Conservation (phyloP, 371 early-diverging fungal species). For the Phascolomyces articulosus region DNA sequence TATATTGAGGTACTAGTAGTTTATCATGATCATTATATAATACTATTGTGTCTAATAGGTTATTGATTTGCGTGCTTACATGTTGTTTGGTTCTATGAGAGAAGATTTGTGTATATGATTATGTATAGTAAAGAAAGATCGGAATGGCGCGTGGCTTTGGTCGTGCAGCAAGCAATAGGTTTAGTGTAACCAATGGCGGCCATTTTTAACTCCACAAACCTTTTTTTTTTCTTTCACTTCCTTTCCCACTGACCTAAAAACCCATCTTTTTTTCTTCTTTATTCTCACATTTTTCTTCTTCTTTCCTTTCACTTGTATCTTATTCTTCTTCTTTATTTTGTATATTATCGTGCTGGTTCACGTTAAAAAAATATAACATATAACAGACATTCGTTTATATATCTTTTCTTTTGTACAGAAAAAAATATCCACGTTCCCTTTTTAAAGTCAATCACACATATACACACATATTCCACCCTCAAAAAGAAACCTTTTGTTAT, state of each 20-base stretch:
- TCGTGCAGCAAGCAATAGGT: conserved; percentile 1
- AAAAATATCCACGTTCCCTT: too few species aligned
- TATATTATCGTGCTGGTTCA: conserved; percentile 8
- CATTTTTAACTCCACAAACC: background rate
- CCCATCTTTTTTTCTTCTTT: background rate
- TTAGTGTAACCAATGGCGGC: background rate
- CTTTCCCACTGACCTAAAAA: background rate
- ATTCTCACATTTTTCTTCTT: background rate
- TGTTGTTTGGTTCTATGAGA: too few species aligned
- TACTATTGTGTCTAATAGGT: too few species aligned
- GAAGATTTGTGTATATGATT: background rate
- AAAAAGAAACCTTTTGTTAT: too few species aligned
- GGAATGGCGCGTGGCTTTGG: conserved; percentile 3
- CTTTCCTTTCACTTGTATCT: background rate
- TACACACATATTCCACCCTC: too few species aligned
- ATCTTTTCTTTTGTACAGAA: too few species aligned
- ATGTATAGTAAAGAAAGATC: background rate
- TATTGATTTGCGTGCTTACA: too few species aligned
- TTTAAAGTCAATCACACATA: background rate
- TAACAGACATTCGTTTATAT: background rate
- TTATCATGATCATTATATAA: too few species aligned
- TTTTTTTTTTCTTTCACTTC: conserved; percentile 1
- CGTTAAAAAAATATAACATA: background rate
- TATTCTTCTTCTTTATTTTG: background rate
- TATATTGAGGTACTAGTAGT: too few species aligned